Evolutionary conservation across 768 basidiomycete genomes (phyloP), one percentile per base, ranked within the genome.

Genomic region (Suillus subluteus): DNA sequence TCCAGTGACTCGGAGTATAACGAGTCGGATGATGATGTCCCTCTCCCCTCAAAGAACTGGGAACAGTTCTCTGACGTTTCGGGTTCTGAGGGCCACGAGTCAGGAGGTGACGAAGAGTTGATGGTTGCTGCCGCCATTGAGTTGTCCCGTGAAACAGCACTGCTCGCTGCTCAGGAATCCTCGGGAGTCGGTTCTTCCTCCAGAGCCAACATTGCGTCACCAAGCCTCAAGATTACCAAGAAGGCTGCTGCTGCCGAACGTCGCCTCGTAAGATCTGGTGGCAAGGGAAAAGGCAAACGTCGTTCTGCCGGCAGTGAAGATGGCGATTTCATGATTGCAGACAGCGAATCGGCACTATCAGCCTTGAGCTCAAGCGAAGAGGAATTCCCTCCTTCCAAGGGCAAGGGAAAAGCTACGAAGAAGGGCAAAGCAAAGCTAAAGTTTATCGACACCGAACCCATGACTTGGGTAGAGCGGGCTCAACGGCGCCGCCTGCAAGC

Each of bases 1-100:
- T 83, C 80, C 63, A 77, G 76, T 66, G 88, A 82, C 35, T 91
- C 91, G 48, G 89, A 90, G 65, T 91, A 89, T 68, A 79, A 84
- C 50, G 79, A 66, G 4, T 82, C 83, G 32, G 73, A 74, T 32
- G 66, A 69, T 35, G 50, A 43, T 55, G 67, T 23, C 23, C 43
- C 54, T 52, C 50, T 62, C 26, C 30, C 35, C 32, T 44, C 32
- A 21, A 63, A 41, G 43, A 41, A 15, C 13, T 43, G n/a, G 37
- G 58, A 41, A 55, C 55, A 21, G 8, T 23, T 55, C 30, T 52
- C 67, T 3, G 66, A 64, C 58, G 74, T 70, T 3, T 62, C 77
- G 23, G 80, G 81, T 32, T 81, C 81, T 52, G 80, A 82, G 41
- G 70, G 69, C 68, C 18, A 54, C 32, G 63, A 64, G 23, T 61